These are phyloP conservation scores for Hordeum vulgare DNA, from an alignment of 176 grass and related monocot species.

Conservation along the genomic window MorexV3_pseudomolecules_assembly NC_058518.1:442156505-442157004, in stretches of 20 bases:
- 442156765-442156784: slow-evolving; percentile 90
- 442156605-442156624: slow-evolving; percentile 38
- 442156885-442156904: background rate
- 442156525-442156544: slow-evolving; percentile 9
- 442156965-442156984: slow-evolving; percentile 88
- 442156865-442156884: background rate
- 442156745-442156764: slow-evolving; percentile 82
- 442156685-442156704: slow-evolving; percentile 52
- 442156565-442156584: slow-evolving; percentile 94
- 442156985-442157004: slow-evolving; percentile 75
- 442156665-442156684: slow-evolving; percentile 8
- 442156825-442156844: background rate
- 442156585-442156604: slow-evolving; percentile 94
- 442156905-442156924: background rate
- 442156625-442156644: slow-evolving; percentile 39
- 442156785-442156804: slow-evolving; percentile 17
- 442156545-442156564: slow-evolving; percentile 78
- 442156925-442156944: background rate
- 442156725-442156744: slow-evolving; percentile 86
- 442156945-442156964: slow-evolving; percentile 46
- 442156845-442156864: background rate
- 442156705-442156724: slow-evolving; percentile 73
- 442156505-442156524: background rate
- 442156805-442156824: slow-evolving; percentile 28
- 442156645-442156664: slow-evolving; percentile 9